Evolutionary conservation across 176 grass and related monocot species (phyloP), one percentile per base, ranked within the genome.

Genomic region (Bromus sterilis): DNA sequence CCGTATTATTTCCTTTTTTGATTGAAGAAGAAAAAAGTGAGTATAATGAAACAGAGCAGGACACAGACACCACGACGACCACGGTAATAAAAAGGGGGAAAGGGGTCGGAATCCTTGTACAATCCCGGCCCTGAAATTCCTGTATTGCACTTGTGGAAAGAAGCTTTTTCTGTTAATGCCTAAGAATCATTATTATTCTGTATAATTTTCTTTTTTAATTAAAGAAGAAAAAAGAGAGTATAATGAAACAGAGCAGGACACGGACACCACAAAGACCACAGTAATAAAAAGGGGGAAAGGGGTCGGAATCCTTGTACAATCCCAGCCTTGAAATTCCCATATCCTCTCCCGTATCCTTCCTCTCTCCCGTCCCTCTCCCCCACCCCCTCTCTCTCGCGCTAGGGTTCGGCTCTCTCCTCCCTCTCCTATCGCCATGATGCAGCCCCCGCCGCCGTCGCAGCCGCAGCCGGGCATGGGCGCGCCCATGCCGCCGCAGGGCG

Each of bases 391-490:
- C 55, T 18, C 46, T 48, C n/a, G 60, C 59, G 51, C 88, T 86
- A 81, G 88, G 83, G 92, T 89, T 89, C 80, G 79, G 70, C 32
- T 73, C 59, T 91, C 76, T 76, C 49, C 49, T 53, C 18, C 20
- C 49, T 18, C 49, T 18, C 49, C 18, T 4, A 0, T 53, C 63
- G 75, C 82, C 49, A 86, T 94, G 91, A 76, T 87, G 84, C 89
- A 94, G 80, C 83, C 69, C 36, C 82, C 80, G 5, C 63, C 87
- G 20, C 84, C 78, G 81, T 66, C 32, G 78, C 89, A 78, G 66
- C 90, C 79, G 61, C 94, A 89, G 74, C 80, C 87, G 26, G 86
- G 82, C 31, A 83, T 89, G 75, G 83, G 74, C 9, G 91, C 72
- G 29, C 84, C 63, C 16, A 76, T 67, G 1, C 89, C 76, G 0